phyloP scores from a whole-genome alignment of 1,284 basidiomycete species.

The Meira miltonrushii region DNA sequence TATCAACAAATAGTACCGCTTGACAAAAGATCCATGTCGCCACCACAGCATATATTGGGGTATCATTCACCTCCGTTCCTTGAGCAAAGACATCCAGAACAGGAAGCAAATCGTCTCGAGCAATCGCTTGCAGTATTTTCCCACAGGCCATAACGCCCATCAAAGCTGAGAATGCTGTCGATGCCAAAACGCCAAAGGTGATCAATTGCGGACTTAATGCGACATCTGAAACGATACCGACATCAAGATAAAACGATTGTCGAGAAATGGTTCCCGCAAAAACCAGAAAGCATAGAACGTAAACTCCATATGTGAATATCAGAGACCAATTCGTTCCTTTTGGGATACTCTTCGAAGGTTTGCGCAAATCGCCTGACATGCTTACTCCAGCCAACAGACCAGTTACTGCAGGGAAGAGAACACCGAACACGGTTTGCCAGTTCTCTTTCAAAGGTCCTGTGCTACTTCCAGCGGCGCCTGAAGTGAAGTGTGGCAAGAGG shows the following conservation, averaged over 20 bases:
- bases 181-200: conserved; percentile 47
- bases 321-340: conserved; percentile 50
- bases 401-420: conserved; percentile 50
- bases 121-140: conserved; percentile 50
- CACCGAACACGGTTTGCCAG: conserved; percentile 49
- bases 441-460: conserved; percentile 31
- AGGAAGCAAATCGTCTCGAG: conserved; percentile 48
- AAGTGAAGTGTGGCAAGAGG: conserved; percentile 45
- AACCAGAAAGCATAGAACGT: conserved; percentile 41
- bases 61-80: conserved; percentile 45
- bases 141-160: conserved; percentile 52
- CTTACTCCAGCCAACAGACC: conserved; percentile 49
- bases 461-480: conserved; percentile 45
- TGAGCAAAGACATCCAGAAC: conserved; percentile 45
- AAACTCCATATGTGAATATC: conserved; percentile 46
- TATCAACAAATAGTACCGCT: conserved; percentile 44
- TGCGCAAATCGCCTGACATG: conserved; percentile 51
- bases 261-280: conserved; percentile 48
- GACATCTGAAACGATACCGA: conserved; percentile 47
- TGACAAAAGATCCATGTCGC: conserved; percentile 47
- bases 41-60: conserved; percentile 46
- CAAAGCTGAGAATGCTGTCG: conserved; percentile 47
- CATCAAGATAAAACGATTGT: conserved; percentile 44
- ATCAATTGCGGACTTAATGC: conserved; percentile 46
- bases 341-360: conserved; percentile 52